Evolutionary conservation across 2,329 filamentous ascomycete genomes (phyloP).

Genomic region (Botrytis paeoniae): DNA sequence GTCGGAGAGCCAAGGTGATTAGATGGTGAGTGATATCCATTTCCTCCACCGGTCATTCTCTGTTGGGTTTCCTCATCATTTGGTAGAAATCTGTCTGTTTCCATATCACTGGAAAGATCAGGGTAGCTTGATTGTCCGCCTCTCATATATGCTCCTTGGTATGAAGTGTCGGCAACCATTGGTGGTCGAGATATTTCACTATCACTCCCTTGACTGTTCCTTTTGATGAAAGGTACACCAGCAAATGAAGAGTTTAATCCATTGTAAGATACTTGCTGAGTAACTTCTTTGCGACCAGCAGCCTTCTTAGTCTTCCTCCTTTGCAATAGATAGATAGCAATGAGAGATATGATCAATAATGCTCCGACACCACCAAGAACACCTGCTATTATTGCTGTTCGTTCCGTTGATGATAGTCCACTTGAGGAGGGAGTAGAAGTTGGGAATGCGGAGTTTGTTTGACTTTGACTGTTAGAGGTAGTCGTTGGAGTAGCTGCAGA

Average conservation of each 20-base stretch:
- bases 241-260: constrained; percentile 27
- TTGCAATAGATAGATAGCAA: constrained; percentile 24
- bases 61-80: constrained; percentile 21
- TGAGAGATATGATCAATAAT: constrained; percentile 24
- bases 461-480: constrained; percentile 14
- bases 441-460: constrained; percentile 8
- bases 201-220: constrained; percentile 11
- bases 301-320: constrained; percentile 22
- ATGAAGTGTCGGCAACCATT: constrained; percentile 14
- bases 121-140: constrained; percentile 22
- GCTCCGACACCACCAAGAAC: constrained; percentile 26
- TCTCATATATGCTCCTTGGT: constrained; percentile 19
- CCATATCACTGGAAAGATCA: constrained; percentile 18
- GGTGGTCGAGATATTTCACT: constrained; percentile 15
- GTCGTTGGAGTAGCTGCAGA: constrained; percentile 19
- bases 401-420: constrained; percentile 13
- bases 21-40: constrained; percentile 3
- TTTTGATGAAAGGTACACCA: constrained; percentile 26
- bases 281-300: constrained; percentile 13
- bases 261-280: constrained; percentile 26
- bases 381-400: constrained; percentile 25
- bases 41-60: neutral
- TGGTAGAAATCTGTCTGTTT: constrained; percentile 22
- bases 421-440: constrained; percentile 20
- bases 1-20: constrained; percentile 12